phyloP scores from a whole-genome alignment of 2,329 filamentous ascomycete species.

The Penicillium sclerotigenum region DNA sequence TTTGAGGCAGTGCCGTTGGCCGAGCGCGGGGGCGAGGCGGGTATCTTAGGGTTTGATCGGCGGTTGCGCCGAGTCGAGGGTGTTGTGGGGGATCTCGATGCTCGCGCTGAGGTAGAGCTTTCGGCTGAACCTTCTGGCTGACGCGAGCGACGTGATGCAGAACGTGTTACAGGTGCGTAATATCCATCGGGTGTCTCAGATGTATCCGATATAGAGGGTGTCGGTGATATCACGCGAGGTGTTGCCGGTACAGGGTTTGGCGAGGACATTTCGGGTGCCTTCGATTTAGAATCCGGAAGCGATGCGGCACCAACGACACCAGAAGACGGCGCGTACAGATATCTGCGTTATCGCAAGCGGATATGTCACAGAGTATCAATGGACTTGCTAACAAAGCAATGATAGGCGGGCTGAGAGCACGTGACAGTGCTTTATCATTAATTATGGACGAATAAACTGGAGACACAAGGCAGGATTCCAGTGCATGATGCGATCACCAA shows the following conservation, averaged over 20 bases:
- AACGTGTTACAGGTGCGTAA: slow-evolving; percentile 73
- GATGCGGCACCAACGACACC: slow-evolving; percentile 27
- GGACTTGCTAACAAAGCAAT: slow-evolving; percentile 32
- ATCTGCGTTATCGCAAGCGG: slow-evolving; percentile 21
- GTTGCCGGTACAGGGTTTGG: slow-evolving; percentile 66
- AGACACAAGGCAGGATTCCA: not conserved
- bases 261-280: slow-evolving; percentile 39
- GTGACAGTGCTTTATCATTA: slow-evolving; percentile 6
- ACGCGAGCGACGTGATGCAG: slow-evolving; percentile 58
- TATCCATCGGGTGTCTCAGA: slow-evolving; percentile 57
- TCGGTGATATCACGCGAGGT: slow-evolving; percentile 85
- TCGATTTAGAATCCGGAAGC: slow-evolving; percentile 51
- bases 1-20: slow-evolving; percentile 41
- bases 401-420: slow-evolving; percentile 28
- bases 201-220: slow-evolving; percentile 63
- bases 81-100: slow-evolving; percentile 37
- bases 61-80: slow-evolving; percentile 27
- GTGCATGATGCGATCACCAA: slow-evolving; percentile 8
- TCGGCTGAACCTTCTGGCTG: slow-evolving; percentile 49
- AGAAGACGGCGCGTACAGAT: slow-evolving; percentile 21
- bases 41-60: slow-evolving; percentile 41
- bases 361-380: slow-evolving; percentile 21
- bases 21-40: slow-evolving; percentile 36
- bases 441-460: not conserved
- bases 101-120: slow-evolving; percentile 48